Percentiles rank a stretch among this genome's conserved stretches.
These are phyloP conservation scores for Blepharisma undulans DNA, from an alignment of 169 alveolate species.

Conservation along the genomic window DNA sequence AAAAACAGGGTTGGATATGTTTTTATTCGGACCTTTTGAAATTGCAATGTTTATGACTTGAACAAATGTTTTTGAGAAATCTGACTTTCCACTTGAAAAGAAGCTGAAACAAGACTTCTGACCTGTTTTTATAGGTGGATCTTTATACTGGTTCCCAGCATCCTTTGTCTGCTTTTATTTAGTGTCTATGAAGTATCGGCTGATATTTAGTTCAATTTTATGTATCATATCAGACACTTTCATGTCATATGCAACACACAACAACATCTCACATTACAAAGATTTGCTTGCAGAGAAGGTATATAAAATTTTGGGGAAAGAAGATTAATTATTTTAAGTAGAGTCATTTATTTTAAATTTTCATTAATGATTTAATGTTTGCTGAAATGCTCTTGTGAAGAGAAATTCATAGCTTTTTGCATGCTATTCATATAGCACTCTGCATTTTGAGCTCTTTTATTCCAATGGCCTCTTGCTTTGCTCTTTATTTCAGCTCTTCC, in stretches of 20 bases:
- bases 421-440: background rate
- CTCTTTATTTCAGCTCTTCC: conserved; percentile 20
- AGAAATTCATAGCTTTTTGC: background rate
- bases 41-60: background rate
- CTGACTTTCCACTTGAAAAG: background rate
- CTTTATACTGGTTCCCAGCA: background rate
- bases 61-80: background rate
- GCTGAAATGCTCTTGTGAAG: background rate
- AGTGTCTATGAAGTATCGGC: background rate
- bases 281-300: background rate
- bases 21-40: background rate
- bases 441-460: background rate
- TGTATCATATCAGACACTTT: background rate
- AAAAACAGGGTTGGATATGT: background rate
- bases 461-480: background rate
- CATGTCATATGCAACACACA: background rate
- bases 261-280: background rate
- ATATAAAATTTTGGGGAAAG: background rate
- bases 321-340: background rate
- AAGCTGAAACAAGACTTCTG: background rate
- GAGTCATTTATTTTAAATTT: background rate
- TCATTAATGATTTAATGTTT: no score
- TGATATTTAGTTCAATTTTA: background rate
- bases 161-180: background rate
- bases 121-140: background rate